Evolutionary conservation across 108 stramenopile genomes (phyloP).

Genomic region (Mediolabrus comicus): DNA sequence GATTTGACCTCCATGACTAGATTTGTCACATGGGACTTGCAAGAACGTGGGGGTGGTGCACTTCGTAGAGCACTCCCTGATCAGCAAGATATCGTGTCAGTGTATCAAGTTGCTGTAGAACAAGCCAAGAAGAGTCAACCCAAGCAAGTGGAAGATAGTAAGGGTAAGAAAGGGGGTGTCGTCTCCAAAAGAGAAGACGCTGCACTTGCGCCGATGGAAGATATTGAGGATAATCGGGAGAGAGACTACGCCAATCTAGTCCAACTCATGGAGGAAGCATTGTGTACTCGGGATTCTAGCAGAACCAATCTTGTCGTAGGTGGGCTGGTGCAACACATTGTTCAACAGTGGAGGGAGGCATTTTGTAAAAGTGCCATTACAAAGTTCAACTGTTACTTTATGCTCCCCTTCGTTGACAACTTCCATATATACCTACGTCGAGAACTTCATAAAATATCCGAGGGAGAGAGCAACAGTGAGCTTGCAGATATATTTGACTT

Average conservation of each 20-base stretch:
- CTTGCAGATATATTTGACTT: slow-evolving; percentile 71
- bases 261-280: slow-evolving; percentile 90
- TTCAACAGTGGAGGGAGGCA: slow-evolving; percentile 80
- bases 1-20: slow-evolving; percentile 87
- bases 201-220: slow-evolving; percentile 37
- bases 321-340: slow-evolving; percentile 89
- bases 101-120: slow-evolving; percentile 70
- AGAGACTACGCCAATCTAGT: slow-evolving; percentile 75
- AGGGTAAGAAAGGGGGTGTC: slow-evolving; percentile 36
- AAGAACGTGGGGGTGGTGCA: slow-evolving; percentile 81
- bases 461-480: slow-evolving; percentile 50
- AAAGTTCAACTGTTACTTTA: slow-evolving; percentile 95
- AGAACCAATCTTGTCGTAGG: slow-evolving; percentile 85
- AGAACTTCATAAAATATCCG: slow-evolving; percentile 73
- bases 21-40: slow-evolving; percentile 94
- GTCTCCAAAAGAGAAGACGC: slow-evolving; percentile 44
- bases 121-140: slow-evolving; percentile 47
- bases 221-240: slow-evolving; percentile 56
- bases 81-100: slow-evolving; percentile 64
- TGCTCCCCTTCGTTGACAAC: slow-evolving; percentile 90
- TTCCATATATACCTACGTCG: slow-evolving; percentile 80
- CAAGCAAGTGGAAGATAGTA: slow-evolving; percentile 38
- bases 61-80: slow-evolving; percentile 81
- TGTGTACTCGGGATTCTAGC: slow-evolving; percentile 70
- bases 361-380: slow-evolving; percentile 84